These are phyloP conservation scores for Phytophthora lateralis DNA, from an alignment of 352 stramenopile genomes.

Conservation along the genomic window DNA sequence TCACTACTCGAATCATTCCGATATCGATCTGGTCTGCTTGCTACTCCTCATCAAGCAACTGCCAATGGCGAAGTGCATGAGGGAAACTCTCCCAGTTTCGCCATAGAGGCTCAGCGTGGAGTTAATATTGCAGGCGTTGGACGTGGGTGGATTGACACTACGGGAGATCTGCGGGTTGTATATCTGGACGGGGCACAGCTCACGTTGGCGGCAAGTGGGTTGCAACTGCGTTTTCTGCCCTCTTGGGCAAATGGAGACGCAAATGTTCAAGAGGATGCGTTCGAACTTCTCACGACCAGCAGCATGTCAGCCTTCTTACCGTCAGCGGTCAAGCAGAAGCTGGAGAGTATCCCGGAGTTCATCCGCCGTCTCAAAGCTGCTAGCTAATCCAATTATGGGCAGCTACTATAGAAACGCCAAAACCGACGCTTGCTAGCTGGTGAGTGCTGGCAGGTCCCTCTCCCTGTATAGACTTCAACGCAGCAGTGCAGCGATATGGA, in stretches of 20 bases:
- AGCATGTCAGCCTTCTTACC: slow-evolving; percentile 46
- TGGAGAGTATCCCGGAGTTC: slow-evolving; percentile 58
- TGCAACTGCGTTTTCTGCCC: slow-evolving; percentile 46
- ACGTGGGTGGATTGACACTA: slow-evolving; percentile 40
- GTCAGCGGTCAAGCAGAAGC: slow-evolving; percentile 47
- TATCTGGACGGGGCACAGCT: slow-evolving; percentile 55
- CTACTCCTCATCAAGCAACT: slow-evolving; percentile 4
- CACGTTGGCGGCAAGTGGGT: slow-evolving; percentile 48
- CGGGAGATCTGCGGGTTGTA: slow-evolving; percentile 46
- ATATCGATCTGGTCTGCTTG: slow-evolving; percentile 21
- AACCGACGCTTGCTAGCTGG: slow-evolving; percentile 10
- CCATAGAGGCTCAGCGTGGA: slow-evolving; percentile 7
- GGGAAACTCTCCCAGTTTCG: background rate
- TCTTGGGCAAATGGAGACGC: slow-evolving; percentile 16
- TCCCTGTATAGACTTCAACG: background rate
- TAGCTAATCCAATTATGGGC: slow-evolving; percentile 32
- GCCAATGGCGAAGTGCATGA: background rate
- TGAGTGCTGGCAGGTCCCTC: background rate
- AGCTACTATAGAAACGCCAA: background rate
- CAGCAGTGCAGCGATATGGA: slow-evolving; percentile 20
- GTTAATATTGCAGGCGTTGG: slow-evolving; percentile 52
- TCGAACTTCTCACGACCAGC: slow-evolving; percentile 41
- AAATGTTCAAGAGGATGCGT: slow-evolving; percentile 34
- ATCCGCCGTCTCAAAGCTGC: slow-evolving; percentile 46
- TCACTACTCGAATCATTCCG: slow-evolving; percentile 50